Evolutionary conservation across 176 grass and related monocot genomes (phyloP).

Genomic region (Juncus inflexus): DNA sequence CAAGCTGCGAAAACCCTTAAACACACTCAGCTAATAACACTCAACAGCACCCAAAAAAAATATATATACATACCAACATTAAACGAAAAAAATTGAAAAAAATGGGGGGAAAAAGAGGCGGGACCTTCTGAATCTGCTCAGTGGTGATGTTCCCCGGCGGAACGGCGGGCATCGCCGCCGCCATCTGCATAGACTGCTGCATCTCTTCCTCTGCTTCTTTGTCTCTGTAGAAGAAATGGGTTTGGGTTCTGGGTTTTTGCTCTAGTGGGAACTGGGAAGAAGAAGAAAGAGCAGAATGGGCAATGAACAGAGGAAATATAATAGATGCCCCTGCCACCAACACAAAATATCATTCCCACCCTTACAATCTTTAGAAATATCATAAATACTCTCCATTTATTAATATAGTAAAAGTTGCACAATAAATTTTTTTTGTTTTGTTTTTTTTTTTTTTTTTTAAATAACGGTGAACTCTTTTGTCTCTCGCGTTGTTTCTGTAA

Average conservation of each 20-base stretch:
- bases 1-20: neutral
- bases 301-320: neutral
- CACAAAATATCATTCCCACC: no score
- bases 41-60: neutral
- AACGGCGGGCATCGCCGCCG: constrained; percentile 26
- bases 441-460: no score
- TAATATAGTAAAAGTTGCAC: no score
- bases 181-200: constrained; percentile 70
- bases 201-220: no score
- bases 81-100: neutral
- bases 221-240: constrained; percentile 21
- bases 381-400: no score
- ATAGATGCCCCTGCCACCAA: no score
- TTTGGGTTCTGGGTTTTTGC: constrained; percentile 29
- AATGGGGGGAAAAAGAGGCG: neutral
- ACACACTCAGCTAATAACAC: neutral
- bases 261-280: neutral
- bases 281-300: neutral
- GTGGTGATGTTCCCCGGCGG: constrained; percentile 65
- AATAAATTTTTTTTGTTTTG: no score
- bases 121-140: constrained; percentile 95
- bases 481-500: no score
- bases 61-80: neutral
- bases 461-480: no score
- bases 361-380: no score